Evolutionary conservation across 306 rosid genomes (phyloP).

Genomic region (Sechiopsis laciniata): DNA sequence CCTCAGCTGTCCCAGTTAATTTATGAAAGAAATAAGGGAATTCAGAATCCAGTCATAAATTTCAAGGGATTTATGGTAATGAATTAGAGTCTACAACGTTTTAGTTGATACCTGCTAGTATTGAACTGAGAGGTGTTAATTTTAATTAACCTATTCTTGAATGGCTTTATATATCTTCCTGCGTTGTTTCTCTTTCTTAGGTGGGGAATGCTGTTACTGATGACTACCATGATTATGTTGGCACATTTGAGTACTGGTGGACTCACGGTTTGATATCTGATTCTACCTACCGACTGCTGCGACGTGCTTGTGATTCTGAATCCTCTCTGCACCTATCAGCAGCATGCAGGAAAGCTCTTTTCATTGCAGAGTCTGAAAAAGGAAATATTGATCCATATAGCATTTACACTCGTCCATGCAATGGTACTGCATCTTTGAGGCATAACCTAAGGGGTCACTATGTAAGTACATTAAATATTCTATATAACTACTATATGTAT

Average conservation of each 20-base stretch:
- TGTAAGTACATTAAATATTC: conserved; percentile 38
- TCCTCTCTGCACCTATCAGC: conserved; percentile 69
- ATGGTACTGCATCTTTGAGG: conserved; percentile 39
- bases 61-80: conserved; percentile 90
- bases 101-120: neutral
- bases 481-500: neutral
- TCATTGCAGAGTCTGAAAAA: conserved; percentile 46
- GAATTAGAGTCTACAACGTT: conserved; percentile 14
- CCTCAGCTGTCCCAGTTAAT: conserved; percentile 81
- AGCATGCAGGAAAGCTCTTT: conserved; percentile 59
- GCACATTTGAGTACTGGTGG: conserved; percentile 96
- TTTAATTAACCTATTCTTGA: neutral
- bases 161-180: neutral
- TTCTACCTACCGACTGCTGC: conserved; percentile 60
- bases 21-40: conserved; percentile 59
- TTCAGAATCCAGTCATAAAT: conserved; percentile 63
- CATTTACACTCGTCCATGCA: conserved; percentile 73
- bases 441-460: conserved; percentile 68
- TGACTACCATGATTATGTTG: conserved; percentile 78
- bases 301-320: conserved; percentile 48
- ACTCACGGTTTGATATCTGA: conserved; percentile 91
- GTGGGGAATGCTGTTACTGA: conserved; percentile 94
- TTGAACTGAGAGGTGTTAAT: neutral
- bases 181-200: conserved; percentile 30
- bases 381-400: conserved; percentile 90